Evolutionary conservation across 768 basidiomycete genomes (phyloP).

Genomic region (Xerocomellus chrysenteron): DNA sequence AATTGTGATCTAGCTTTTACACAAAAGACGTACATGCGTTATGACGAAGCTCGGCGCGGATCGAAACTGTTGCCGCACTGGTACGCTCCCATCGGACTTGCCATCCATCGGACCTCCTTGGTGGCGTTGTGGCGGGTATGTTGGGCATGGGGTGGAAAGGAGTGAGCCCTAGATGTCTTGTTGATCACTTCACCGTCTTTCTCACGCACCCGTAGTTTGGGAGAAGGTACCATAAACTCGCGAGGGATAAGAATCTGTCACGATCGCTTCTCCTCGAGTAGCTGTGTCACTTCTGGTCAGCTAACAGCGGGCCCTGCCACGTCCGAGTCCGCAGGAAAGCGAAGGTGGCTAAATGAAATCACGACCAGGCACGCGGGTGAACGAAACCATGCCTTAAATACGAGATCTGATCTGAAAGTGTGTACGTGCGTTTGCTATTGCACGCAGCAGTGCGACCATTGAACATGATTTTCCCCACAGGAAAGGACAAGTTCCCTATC

Average conservation of each 20-base stretch:
- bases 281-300: constrained; percentile 22
- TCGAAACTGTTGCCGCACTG: constrained; percentile 14
- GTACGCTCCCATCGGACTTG: constrained; percentile 14
- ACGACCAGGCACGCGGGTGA: constrained; percentile 33
- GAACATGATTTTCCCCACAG: constrained; percentile 37
- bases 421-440: constrained; percentile 31
- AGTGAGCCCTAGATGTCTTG: constrained; percentile 13
- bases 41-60: constrained; percentile 19
- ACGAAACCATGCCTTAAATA: constrained; percentile 31
- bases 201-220: constrained; percentile 23
- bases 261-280: constrained; percentile 24
- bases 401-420: constrained; percentile 35
- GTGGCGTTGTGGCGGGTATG: constrained; percentile 20
- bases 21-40: not conserved
- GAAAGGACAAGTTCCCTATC: constrained; percentile 33
- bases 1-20: constrained; percentile 16
- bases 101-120: constrained; percentile 16
- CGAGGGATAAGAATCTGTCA: constrained; percentile 20
- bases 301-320: constrained; percentile 17
- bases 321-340: constrained; percentile 26
- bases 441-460: constrained; percentile 29
- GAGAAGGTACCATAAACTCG: constrained; percentile 1
- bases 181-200: constrained; percentile 20
- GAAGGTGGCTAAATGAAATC: constrained; percentile 39
- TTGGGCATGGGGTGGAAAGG: constrained; percentile 18